Base-by-base conservation (phyloP, 2,329 filamentous ascomycete genomes). In the Orbilia ellipsospora region DNA sequence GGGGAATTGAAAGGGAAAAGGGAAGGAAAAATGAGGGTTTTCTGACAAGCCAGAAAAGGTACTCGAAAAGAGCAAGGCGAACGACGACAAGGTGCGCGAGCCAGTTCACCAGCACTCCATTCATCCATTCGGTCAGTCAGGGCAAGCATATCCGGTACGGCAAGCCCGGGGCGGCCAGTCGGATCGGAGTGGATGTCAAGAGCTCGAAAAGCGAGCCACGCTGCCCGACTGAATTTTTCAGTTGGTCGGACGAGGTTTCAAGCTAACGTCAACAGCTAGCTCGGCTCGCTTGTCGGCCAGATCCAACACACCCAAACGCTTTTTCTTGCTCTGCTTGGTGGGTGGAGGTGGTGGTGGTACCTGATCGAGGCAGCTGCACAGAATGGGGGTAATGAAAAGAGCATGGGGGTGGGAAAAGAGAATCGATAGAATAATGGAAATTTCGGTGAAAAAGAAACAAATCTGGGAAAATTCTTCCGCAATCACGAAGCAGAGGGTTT, bases 371-470 rank as follows among this genome's bases (percentile, higher is more conserved):
- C 18, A 18, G 12, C 18, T 7, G 48, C 15, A 23, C 2, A 13
- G 48, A 52, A 18, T 23, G 20, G 48, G 63, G 65, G 65, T 65
- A 64, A 51, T 55, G 67, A 56, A 52, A n/a, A 13, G 8, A 48
- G 44, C 8, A 48, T 15, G 44, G 40, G 15, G 36, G 52, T 42
- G 42, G n/a, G 20, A 51, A 48, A 50, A 40, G 26, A 55, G 42
- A 20, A 50, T 62, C 26, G 66, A 52, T 31, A 73, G 28, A 72
- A 72, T 78, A 74, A 77, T 75, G 78, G 77, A 77, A 77, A 72
- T 56, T 65, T 56, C 69, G 72, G 76, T 77, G 72, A 61, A 18
- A 18, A 78, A 79, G 67, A 78, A 73, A 74, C 61, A 72, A 62
- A 77, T 73, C 78, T 28, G 40, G 12, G 8, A 57, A 12, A 12